Percentiles rank a stretch among this genome's conserved stretches.
These are phyloP conservation scores for Podospora didyma DNA, from an alignment of 495 filamentous ascomycete species.

Conservation along the genomic window DNA sequence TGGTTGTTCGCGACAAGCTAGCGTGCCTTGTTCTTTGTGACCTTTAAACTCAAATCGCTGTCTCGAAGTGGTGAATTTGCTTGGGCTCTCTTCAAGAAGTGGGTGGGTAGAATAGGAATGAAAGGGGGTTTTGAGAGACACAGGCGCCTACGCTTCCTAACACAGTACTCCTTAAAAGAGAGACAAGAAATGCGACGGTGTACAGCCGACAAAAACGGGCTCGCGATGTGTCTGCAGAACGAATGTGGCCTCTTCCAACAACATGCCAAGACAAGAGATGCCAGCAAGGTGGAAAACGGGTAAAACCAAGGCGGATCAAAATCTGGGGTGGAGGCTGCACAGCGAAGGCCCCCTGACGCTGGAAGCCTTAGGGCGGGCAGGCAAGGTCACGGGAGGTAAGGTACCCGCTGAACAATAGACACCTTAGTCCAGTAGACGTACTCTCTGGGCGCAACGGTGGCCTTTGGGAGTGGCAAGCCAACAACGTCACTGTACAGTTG, in stretches of 20 bases:
- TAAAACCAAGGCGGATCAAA: neutral
- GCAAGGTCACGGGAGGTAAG: neutral
- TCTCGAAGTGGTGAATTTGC: too few relatives aligned
- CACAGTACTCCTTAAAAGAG: neutral
- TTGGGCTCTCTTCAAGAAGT: too few relatives aligned
- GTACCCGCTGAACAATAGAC: too few relatives aligned
- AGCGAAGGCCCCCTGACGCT: neutral
- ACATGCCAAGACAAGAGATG: neutral
- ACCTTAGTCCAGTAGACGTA: too few relatives aligned
- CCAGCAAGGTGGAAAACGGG: neutral
- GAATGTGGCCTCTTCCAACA: neutral
- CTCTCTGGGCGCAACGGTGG: conserved; percentile 6
- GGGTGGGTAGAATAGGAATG: neutral
- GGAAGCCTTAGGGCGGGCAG: neutral
- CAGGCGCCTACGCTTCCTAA: neutral
- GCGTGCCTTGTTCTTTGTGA: too few relatives aligned
- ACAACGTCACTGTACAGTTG: neutral
- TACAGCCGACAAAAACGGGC: neutral
- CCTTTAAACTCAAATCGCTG: neutral
- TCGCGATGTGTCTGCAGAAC: neutral
- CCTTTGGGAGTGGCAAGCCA: neutral
- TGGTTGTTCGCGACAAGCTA: too few relatives aligned
- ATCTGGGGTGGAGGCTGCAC: neutral
- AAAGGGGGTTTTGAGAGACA: neutral
- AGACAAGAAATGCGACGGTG: neutral